Conservation (phyloP, 441 rosid species). For the Adansonia gregorii region DNA sequence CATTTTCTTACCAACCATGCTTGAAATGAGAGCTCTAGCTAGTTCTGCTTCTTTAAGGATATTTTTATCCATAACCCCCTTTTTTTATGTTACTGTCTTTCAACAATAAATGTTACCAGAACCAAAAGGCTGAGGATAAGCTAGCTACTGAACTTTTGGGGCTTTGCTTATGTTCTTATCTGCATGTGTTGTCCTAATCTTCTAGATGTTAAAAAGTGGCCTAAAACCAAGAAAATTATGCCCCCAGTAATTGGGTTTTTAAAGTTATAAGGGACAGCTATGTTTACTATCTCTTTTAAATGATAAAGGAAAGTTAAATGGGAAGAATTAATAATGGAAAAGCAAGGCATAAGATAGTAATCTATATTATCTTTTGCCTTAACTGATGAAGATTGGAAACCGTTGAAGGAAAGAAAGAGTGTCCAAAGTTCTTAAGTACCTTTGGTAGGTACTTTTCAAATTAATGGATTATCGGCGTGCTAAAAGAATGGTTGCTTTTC, state of each 20-base stretch:
- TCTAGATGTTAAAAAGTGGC: background rate
- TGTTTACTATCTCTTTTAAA: background rate
- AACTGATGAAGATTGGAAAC: slow-evolving; percentile 9
- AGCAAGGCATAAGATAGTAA: slow-evolving; percentile 10
- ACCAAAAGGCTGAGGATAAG: background rate
- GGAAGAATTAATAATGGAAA: background rate
- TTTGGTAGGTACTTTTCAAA: slow-evolving; percentile 15
- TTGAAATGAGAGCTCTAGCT: background rate
- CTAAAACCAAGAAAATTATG: background rate
- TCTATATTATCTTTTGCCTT: background rate
- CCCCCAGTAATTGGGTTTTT: background rate
- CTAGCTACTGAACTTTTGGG: background rate
- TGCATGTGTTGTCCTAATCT: slow-evolving; percentile 5
- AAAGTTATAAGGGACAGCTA: slow-evolving; percentile 14
- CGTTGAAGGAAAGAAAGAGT: background rate
- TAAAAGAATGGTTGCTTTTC: background rate
- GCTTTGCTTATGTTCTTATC: background rate
- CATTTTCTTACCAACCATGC: background rate
- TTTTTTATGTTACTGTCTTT: background rate
- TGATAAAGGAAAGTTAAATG: background rate
- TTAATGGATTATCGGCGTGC: slow-evolving; percentile 1
- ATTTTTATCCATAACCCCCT: background rate
- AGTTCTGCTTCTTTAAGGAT: too few relatives aligned
- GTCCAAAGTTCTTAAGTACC: background rate
- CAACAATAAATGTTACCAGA: background rate